These are phyloP conservation scores for Thecamonas trahens DNA, from an alignment of 78 protist species.

Conservation along the genomic window DNA sequence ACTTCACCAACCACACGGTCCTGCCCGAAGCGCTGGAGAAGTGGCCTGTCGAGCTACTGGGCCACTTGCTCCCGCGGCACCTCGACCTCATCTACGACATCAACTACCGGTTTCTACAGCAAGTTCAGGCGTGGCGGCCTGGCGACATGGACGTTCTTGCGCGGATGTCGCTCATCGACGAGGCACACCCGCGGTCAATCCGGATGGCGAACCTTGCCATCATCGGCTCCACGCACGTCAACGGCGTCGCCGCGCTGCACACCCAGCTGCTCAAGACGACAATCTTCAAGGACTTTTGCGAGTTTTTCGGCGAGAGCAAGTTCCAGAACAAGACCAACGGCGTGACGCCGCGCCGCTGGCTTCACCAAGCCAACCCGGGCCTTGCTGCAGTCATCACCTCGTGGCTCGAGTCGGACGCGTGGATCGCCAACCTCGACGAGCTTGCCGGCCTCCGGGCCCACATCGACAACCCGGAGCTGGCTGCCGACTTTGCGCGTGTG, in stretches of 20 bases:
- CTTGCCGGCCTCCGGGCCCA: conserved; percentile 41
- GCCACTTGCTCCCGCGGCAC: conserved; percentile 85
- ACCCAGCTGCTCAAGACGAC: conserved; percentile 68
- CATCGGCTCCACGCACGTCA: conserved; percentile 79
- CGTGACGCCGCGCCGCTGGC: conserved; percentile 95
- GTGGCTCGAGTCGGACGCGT: conserved; percentile 58
- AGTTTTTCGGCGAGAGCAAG: conserved; percentile 69
- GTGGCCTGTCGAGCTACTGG: conserved; percentile 86
- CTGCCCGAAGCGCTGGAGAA: conserved; percentile 95
- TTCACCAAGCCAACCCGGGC: conserved; percentile 73
- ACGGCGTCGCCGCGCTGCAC: conserved; percentile 95
- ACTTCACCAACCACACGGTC: conserved; percentile 96
- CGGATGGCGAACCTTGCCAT: conserved; percentile 91
- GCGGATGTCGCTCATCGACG: conserved; percentile 81
- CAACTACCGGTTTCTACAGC: conserved; percentile 64
- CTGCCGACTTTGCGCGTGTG: conserved; percentile 20
- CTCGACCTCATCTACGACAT: conserved; percentile 89
- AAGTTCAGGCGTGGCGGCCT: conserved; percentile 46
- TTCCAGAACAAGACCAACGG: conserved; percentile 95
- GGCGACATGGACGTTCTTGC: conserved; percentile 32
- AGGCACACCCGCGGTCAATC: conserved; percentile 49
- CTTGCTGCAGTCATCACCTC: conserved; percentile 57
- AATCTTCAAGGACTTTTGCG: conserved; percentile 70
- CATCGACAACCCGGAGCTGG: not conserved
- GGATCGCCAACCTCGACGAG: conserved; percentile 63